Evolutionary conservation across 2,329 filamentous ascomycete species (phyloP), one percentile per base, ranked within the genome.

Genomic region (Scedosporium minutisporum): DNA sequence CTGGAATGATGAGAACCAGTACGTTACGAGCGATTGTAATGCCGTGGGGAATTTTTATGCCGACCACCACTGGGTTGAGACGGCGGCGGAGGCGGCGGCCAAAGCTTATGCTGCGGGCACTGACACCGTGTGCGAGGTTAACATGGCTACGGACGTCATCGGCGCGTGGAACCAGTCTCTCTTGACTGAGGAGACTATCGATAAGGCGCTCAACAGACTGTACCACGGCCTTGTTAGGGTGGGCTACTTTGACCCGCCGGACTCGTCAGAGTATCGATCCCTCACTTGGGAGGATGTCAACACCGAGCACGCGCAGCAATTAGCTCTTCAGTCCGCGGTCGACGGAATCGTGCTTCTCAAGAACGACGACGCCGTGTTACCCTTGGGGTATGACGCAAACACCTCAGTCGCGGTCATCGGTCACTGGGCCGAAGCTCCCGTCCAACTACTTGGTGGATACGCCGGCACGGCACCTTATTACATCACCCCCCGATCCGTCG

Each of bases 1-100:
- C 53, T 90, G 86, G 78, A 82, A 79, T 0, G 77, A 80, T 2
- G 78, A 83, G 53, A 79, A 85, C 59, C 82, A 87, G 65, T 87
- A 82, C 69, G 79, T 90, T 42, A 85, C 83, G 0, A 83, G 80
- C 16, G 87, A 90, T 68, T 90, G 87, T 66, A 85, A 86, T 63
- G 81, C 87, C 0, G 76, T 88, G 0, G 75, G 80, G 53, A 81
- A 87, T 67, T 79, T 88, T 62, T 85, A 76, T 65, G 74, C 69
- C 18, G 70, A 74, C 41, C 76, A 78, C 51, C 69, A 76, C 46
- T 78, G 74, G 57, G 74, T 73, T n/a, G 66, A 68, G 6, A 73
- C 70, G 6, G 68, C 70, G 1, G 71, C 71, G 1, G 68, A 75
- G 48, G 75, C 73, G 1, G 71, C 73, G 0, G 75, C 71, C 1